Evolutionary conservation across 140 eudicot species (phyloP).

Genomic region (Stevia rebaudiana): DNA sequence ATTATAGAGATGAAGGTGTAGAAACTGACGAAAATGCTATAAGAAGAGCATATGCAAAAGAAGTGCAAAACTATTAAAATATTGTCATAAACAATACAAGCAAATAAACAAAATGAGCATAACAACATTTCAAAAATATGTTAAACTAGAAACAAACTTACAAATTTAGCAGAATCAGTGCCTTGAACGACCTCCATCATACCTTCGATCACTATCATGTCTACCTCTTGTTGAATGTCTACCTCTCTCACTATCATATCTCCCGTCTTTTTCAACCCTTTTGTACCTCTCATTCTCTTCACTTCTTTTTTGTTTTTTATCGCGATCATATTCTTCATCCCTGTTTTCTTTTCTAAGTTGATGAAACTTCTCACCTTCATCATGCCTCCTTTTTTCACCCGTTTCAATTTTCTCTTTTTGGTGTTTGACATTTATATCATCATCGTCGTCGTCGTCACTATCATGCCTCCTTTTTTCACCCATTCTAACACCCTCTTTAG

Average conservation of each 20-base stretch:
- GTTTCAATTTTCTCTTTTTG: slow-evolving; percentile 16
- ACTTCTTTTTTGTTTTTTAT: slow-evolving; percentile 38
- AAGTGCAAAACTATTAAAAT: not conserved
- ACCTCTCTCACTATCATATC: slow-evolving; percentile 39
- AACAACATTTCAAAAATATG: not conserved
- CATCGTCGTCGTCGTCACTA: slow-evolving; percentile 14
- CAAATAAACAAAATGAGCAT: not conserved
- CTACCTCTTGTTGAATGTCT: slow-evolving; percentile 47
- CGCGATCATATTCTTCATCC: slow-evolving; percentile 31
- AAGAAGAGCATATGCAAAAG: not conserved
- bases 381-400: slow-evolving; percentile 23
- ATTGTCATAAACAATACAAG: not conserved
- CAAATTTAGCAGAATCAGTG: slow-evolving; percentile 25
- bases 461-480: slow-evolving; percentile 23
- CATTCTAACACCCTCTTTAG: not conserved
- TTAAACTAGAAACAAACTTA: slow-evolving; percentile 14
- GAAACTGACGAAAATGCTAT: too few species aligned
- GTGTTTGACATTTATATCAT: slow-evolving; percentile 2
- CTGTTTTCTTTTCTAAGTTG: slow-evolving; percentile 22
- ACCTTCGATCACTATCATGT: slow-evolving; percentile 42
- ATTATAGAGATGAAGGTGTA: too few species aligned
- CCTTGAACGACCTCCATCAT: slow-evolving; percentile 36
- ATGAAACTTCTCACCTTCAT: slow-evolving; percentile 27
- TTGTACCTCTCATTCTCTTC: slow-evolving; percentile 33
- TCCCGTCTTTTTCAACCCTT: slow-evolving; percentile 32